Evolutionary conservation across 768 basidiomycete species (phyloP).

Genomic region (Leccinellum luteum): DNA sequence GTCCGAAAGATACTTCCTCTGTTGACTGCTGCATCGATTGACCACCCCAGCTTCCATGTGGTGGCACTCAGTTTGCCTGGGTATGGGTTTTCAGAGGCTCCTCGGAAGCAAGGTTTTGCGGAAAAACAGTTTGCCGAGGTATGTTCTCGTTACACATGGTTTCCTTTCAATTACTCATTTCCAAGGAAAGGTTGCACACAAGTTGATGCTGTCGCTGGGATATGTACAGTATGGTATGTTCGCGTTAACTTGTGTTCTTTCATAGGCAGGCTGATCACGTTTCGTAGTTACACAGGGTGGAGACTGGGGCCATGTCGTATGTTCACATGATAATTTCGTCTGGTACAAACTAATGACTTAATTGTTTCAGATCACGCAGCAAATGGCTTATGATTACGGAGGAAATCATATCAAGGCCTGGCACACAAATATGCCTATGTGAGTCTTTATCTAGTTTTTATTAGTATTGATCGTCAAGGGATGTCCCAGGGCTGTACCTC

Average conservation of each 20-base stretch:
- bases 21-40: slow-evolving; percentile 38
- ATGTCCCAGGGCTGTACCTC: slow-evolving; percentile 20
- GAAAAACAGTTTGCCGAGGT: slow-evolving; percentile 56
- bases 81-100: slow-evolving; percentile 59
- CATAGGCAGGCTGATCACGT: not conserved
- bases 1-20: slow-evolving; percentile 56
- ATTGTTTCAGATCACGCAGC: slow-evolving; percentile 31
- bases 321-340: not conserved
- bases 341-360: not conserved
- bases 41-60: slow-evolving; percentile 59
- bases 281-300: slow-evolving; percentile 46
- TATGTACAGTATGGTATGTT: slow-evolving; percentile 47
- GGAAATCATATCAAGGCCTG: slow-evolving; percentile 46
- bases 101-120: slow-evolving; percentile 50
- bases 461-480: not conserved
- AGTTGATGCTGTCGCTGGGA: slow-evolving; percentile 48
- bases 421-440: slow-evolving; percentile 51
- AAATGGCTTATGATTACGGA: slow-evolving; percentile 36
- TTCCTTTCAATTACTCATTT: not conserved
- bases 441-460: slow-evolving; percentile 13
- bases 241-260: not conserved
- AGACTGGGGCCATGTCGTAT: slow-evolving; percentile 45
- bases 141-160: not conserved
- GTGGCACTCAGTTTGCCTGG: slow-evolving; percentile 59
- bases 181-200: slow-evolving; percentile 39